Conservation (phyloP, 139 green algal species). For the Pleodorina starrii region DNA sequence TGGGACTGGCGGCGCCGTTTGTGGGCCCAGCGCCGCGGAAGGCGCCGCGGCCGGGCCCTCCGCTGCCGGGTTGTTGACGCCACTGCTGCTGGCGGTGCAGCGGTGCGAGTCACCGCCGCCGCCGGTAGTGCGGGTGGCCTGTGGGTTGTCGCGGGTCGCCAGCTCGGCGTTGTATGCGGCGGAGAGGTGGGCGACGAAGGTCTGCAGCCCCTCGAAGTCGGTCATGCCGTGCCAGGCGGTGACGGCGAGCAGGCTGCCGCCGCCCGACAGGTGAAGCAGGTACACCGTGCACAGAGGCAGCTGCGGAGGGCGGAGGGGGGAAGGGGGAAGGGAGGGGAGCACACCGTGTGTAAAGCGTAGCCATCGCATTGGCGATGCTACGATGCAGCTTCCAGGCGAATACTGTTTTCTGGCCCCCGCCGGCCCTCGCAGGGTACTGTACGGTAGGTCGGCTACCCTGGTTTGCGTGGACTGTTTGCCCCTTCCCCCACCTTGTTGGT, state of each 20-base stretch:
- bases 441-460: no score
- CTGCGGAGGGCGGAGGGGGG: not conserved
- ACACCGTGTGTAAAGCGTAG: no score
- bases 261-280: conserved; percentile 25
- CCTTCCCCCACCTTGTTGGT: no score
- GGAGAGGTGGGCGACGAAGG: not conserved
- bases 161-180: conserved; percentile 5
- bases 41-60: not conserved
- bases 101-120: not conserved
- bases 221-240: not conserved
- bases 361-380: no score
- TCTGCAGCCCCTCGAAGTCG: conserved; percentile 27
- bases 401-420: no score
- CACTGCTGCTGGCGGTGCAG: not conserved
- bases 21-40: not conserved
- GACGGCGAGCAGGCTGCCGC: not conserved
- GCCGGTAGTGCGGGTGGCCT: not conserved
- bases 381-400: no score
- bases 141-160: not conserved
- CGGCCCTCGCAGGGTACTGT: no score
- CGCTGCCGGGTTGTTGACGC: no score
- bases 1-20: not conserved
- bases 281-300: not conserved
- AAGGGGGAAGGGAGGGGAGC: not conserved
- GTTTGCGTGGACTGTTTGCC: no score